Percentiles rank a stretch among this genome's conserved stretches.
Evolutionary conservation across 768 basidiomycete genomes (phyloP).

Genomic region (Macrocybe gigantea): DNA sequence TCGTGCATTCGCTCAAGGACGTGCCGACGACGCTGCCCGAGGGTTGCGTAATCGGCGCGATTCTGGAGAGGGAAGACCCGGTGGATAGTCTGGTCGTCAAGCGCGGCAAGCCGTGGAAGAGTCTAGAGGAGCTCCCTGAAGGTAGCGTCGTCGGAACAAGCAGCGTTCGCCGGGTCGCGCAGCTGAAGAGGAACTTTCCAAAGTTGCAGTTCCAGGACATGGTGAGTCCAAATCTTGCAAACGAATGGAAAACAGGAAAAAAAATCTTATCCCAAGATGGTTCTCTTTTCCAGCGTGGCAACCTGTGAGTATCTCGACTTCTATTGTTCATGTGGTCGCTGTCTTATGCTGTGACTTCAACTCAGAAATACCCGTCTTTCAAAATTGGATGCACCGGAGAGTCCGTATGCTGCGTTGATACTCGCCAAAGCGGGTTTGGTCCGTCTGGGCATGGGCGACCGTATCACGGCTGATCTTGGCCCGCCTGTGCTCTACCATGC

Average conservation of each 20-base stretch:
- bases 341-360: no score
- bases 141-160: slow-evolving; percentile 95
- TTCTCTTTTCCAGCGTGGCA: slow-evolving; percentile 57
- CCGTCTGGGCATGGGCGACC: slow-evolving; percentile 67
- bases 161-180: slow-evolving; percentile 88
- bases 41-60: slow-evolving; percentile 80
- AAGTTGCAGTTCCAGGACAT: slow-evolving; percentile 79
- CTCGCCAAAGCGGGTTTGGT: slow-evolving; percentile 92
- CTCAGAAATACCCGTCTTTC: slow-evolving; percentile 80
- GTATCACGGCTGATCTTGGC: slow-evolving; percentile 67
- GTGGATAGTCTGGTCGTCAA: slow-evolving; percentile 87
- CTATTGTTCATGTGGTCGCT: not conserved
- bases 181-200: slow-evolving; percentile 75
- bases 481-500: slow-evolving; percentile 81
- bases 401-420: slow-evolving; percentile 81
- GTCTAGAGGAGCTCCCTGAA: slow-evolving; percentile 74
- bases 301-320: slow-evolving; percentile 53
- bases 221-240: slow-evolving; percentile 43
- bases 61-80: slow-evolving; percentile 83
- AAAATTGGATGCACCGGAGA: slow-evolving; percentile 82
- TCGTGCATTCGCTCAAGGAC: slow-evolving; percentile 92
- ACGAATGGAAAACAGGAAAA: not conserved
- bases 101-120: slow-evolving; percentile 59
- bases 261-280: not conserved
- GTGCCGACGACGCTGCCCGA: slow-evolving; percentile 83